phyloP scores from a whole-genome alignment of 441 rosid genomes.

The Geranium incanum region DNA sequence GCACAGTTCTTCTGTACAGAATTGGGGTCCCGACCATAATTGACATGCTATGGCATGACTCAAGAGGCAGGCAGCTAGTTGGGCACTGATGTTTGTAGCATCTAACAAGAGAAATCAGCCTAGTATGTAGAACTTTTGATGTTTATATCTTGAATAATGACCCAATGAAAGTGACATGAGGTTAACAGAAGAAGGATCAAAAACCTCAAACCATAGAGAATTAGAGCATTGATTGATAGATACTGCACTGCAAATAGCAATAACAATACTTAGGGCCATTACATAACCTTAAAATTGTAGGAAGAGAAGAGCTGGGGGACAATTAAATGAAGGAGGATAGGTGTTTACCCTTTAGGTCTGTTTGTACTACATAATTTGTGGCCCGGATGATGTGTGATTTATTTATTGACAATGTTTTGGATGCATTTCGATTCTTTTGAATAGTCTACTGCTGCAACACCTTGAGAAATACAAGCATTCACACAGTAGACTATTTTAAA shows the following conservation, averaged over 20 bases:
- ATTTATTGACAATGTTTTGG: not conserved
- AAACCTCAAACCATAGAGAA: not conserved
- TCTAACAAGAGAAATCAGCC: constrained; percentile 8
- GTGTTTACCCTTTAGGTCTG: not conserved
- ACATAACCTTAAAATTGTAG: not conserved
- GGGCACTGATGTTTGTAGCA: constrained; percentile 7
- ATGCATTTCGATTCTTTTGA: not conserved
- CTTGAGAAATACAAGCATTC: not conserved
- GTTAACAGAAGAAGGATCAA: not conserved
- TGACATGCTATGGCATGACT: constrained; percentile 7
- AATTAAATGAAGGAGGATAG: not conserved
- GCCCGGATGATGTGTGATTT: not conserved
- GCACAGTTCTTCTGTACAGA: constrained; percentile 8
- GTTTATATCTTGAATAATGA: not conserved
- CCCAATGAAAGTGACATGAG: not conserved
- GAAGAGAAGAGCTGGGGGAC: not conserved
- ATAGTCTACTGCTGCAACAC: not conserved
- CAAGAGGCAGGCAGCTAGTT: constrained; percentile 2
- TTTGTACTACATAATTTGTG: not conserved
- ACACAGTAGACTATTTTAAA: not conserved
- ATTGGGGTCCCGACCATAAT: not conserved
- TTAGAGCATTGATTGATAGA: constrained; percentile 6
- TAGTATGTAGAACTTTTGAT: not conserved
- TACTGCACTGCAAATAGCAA: not conserved
- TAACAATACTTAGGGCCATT: not conserved